These are phyloP conservation scores for Oryza meridionalis DNA, from an alignment of 176 grass and related monocot genomes.

Conservation along the genomic window DNA sequence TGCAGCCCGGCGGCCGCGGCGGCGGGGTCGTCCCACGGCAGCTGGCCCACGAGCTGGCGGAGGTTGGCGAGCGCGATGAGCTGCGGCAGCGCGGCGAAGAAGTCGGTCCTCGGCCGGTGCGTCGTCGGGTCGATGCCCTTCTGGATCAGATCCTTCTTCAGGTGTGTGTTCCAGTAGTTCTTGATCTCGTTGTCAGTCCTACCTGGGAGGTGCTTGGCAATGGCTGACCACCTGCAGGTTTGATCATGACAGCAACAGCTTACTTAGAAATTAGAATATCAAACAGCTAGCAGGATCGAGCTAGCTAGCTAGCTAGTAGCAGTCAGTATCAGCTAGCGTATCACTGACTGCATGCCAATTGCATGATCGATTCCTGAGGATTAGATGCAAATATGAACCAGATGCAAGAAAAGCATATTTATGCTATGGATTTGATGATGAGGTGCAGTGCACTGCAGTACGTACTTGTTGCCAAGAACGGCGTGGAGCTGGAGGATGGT, in stretches of 20 bases:
- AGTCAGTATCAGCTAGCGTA: background rate
- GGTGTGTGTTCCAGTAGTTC: constrained; percentile 99
- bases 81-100: constrained; percentile 85
- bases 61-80: constrained; percentile 81
- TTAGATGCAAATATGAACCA: constrained; percentile 21
- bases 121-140: constrained; percentile 99
- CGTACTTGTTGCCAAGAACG: constrained; percentile 95
- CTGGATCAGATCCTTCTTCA: constrained; percentile 98
- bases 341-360: background rate
- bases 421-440: constrained; percentile 21
- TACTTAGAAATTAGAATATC: background rate
- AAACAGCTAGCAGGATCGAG: background rate
- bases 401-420: constrained; percentile 10
- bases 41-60: constrained; percentile 72
- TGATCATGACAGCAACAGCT: constrained; percentile 24
- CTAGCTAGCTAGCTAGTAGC: background rate
- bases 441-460: background rate
- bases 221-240: constrained; percentile 85
- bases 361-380: background rate
- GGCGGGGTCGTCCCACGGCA: constrained; percentile 59
- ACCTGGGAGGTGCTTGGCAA: constrained; percentile 71
- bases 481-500: constrained; percentile 87
- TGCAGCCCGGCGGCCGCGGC: constrained; percentile 38
- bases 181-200: constrained; percentile 98
- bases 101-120: constrained; percentile 82